Evolutionary conservation across 331 rosid species (phyloP), one percentile per base, ranked within the genome.

Genomic region (Acacia pycnantha): DNA sequence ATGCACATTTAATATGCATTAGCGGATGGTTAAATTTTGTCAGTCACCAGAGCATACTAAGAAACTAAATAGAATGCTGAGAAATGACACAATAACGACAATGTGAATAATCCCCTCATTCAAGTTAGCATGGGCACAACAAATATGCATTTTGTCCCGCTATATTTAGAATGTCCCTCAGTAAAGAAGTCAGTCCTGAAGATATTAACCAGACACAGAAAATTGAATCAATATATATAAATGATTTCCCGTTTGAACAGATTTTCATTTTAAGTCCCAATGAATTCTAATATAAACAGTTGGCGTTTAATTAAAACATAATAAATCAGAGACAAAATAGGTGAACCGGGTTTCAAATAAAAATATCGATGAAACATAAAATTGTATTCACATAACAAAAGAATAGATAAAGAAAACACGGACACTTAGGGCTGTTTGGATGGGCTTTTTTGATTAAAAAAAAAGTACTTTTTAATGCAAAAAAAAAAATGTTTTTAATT

Each of bases 1-100:
- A 82, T 71, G 75, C 41, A 68, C 68, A 70, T 79, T 81, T 70
- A 83, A 58, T 77, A 80, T 44, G 51, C 46, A 82, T 64, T 21
- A 76, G 44, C 22, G 22, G 44, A 77, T 78, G 84, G 56, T 66
- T 75, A 4, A 71, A 80, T 81, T 74, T 12, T 26, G 69, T 56
- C 73, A 58, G 62, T 58, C 80, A 77, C 22, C 44, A 50, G 62
- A 73, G 76, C 70, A 61, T 27, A 74, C 43, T 35, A 68, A 29
- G 51, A 83, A 77, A 16, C 67, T 8, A 80, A 26, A 56, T 54
- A 26, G 62, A 75, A 79, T 37, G 13, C 35, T 26, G n/a, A 77
- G 47, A 83, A 56, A 62, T 56, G 8, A 56, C 43, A 79, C 56
- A 76, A 71, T 35, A 78, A 67, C 21, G 47, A 44, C 27, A 37